Conservation (phyloP, 2,329 filamentous ascomycete species). For the Phaeosphaeria sp. region DNA sequence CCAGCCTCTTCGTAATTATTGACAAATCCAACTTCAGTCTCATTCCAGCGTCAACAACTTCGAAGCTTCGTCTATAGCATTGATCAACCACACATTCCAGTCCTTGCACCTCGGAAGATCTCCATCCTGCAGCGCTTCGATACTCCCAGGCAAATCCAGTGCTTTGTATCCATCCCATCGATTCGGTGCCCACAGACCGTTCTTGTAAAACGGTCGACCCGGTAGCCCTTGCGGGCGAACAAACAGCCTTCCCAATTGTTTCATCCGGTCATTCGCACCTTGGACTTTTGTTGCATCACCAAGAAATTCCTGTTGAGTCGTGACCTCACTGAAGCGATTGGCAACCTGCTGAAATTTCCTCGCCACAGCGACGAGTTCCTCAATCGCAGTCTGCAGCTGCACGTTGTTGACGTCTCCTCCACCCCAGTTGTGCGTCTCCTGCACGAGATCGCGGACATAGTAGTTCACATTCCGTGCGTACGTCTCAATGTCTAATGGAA, state of each 20-base stretch:
- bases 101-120: constrained; percentile 8
- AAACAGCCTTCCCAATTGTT: constrained; percentile 9
- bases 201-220: constrained; percentile 14
- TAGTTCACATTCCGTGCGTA: constrained; percentile 20
- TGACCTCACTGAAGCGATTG: neutral
- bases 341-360: constrained; percentile 6
- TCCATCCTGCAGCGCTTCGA: constrained; percentile 11
- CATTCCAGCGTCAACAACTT: constrained; percentile 3
- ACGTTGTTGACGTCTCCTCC: neutral
- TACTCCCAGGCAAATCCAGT: constrained; percentile 6
- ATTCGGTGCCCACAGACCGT: constrained; percentile 13
- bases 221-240: constrained; percentile 9
- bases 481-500: constrained; percentile 40
- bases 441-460: constrained; percentile 6
- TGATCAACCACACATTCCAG: constrained; percentile 12
- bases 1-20: neutral
- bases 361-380: neutral
- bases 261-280: constrained; percentile 6
- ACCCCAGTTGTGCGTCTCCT: neutral
- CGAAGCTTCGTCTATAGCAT: constrained; percentile 7
- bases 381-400: constrained; percentile 4
- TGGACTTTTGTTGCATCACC: neutral
- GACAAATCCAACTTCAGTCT: neutral
- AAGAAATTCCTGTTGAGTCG: neutral
- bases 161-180: constrained; percentile 15